Evolutionary conservation across 345 rosid genomes (phyloP), one percentile per base, ranked within the genome.

Genomic region (Salix udensis): DNA sequence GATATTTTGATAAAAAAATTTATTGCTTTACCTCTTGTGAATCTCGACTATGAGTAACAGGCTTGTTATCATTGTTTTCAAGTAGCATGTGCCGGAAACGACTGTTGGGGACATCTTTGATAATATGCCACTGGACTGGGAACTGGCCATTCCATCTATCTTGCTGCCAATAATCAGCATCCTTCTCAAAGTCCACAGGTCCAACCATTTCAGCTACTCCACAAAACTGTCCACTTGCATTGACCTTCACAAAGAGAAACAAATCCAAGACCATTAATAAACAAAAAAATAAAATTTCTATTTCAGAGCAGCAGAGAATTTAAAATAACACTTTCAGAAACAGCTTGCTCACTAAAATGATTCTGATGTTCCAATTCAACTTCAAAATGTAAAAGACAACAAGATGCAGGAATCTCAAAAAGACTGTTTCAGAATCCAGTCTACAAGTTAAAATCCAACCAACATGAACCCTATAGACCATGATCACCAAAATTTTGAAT

Each of bases 91-190:
- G 92, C 30, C 88, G 78, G 82, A 91, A 91, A 71, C 89, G 86
- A 79, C 83, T 84, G 64, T 91, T 91, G 26, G 92, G 91, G 74
- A 91, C 89, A 86, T 91, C 94, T 84, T 91, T 91, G 66, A 91
- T 55, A 68, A 91, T 80, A 82, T 79, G 94, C 94, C 94, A 91
- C 65, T 83, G 81, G 64, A 91, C 91, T 73, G 92, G 92, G 83
- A 91, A 91, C 86, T 91, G 94, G 72, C 94, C 94, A 78, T 82
- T 91, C 94, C 94, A 91, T 80, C 91, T 83, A 77, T 89, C 94
- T 64, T 89, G 94, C 79, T 89, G 90, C 94, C 94, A 89, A 78
- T 89, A 80, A 66, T 81, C 92, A 77, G 90, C 92, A 81, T 89
- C 81, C 69, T 79, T 91, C 74, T 88, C 92, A 82, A 91, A 91